A percentile compares a stretch with the other conserved stretches of the same genome.
phyloP scores from a whole-genome alignment of 2,329 filamentous ascomycete genomes.

The Penicillium sclerotiorum region DNA sequence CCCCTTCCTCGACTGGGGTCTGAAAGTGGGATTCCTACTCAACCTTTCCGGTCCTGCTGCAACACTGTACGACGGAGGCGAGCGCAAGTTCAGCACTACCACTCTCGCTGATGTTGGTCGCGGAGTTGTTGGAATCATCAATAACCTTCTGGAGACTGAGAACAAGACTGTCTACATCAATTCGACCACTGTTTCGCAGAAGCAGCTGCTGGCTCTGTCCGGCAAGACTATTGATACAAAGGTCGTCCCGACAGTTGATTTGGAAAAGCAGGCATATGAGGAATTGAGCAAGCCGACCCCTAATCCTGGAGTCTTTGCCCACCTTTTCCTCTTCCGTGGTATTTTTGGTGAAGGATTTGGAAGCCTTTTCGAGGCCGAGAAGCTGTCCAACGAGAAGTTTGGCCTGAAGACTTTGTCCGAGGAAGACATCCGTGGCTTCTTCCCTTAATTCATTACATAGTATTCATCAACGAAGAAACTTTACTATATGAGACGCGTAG shows the following conservation, averaged over 20 bases:
- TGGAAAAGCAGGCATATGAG: neutral
- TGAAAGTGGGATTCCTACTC: conserved; percentile 49
- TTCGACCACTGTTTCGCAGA: conserved; percentile 11
- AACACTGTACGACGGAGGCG: conserved; percentile 19
- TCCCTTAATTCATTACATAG: too few relatives aligned
- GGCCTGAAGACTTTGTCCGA: neutral
- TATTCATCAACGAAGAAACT: too few relatives aligned
- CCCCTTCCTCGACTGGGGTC: conserved; percentile 35
- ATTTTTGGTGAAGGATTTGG: neutral
- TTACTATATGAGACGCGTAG: too few relatives aligned
- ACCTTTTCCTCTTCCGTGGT: neutral
- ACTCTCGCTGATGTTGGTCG: conserved; percentile 10
- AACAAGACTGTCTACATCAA: conserved; percentile 12
- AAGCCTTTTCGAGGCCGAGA: neutral
- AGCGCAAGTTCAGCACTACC: conserved; percentile 12
- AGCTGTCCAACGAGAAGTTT: neutral
- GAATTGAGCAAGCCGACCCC: neutral
- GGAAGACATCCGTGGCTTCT: too few relatives aligned
- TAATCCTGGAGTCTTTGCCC: neutral
- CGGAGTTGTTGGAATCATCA: conserved; percentile 2
- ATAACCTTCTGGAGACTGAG: conserved; percentile 4
- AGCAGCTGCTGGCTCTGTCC: conserved; percentile 5
- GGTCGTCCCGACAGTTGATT: neutral
- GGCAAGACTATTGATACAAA: neutral
- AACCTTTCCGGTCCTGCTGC: conserved; percentile 34